Evolutionary conservation across 192 early-diverging fungal genomes (phyloP).

Genomic region (Fimicolochytrium jonesii): DNA sequence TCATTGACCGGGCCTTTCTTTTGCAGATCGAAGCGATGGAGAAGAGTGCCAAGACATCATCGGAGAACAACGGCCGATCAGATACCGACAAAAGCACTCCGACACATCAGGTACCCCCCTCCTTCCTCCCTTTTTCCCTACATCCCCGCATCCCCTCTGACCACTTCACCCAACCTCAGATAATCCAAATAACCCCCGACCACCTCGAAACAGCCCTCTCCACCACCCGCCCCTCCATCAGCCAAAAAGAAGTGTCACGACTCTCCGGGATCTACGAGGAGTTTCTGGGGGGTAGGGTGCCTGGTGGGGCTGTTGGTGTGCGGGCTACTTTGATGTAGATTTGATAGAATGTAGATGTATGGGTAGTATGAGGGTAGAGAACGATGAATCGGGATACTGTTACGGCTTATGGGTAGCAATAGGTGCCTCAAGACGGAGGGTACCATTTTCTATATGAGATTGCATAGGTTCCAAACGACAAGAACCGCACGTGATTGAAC

Average conservation of each 20-base stretch:
- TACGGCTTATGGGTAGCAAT: too few species aligned
- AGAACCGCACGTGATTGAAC: too few species aligned
- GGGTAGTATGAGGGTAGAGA: too few species aligned
- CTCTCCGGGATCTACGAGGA: conserved; percentile 51
- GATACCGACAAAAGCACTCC: not conserved
- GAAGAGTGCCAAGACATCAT: not conserved
- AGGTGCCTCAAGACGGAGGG: too few species aligned
- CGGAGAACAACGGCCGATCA: not conserved
- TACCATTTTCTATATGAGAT: too few species aligned
- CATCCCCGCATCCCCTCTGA: not conserved
- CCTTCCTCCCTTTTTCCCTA: not conserved
- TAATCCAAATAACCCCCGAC: conserved; percentile 28
- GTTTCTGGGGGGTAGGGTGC: conserved; percentile 21
- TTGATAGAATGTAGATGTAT: too few species aligned
- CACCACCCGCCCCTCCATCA: conserved; percentile 61
- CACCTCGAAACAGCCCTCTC: conserved; percentile 58
- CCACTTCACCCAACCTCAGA: conserved; percentile 10
- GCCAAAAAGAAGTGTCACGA: conserved; percentile 47
- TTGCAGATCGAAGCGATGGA: not conserved
- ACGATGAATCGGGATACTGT: too few species aligned
- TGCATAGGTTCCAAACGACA: too few species aligned
- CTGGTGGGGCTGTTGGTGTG: conserved; percentile 5
- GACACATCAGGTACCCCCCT: not conserved
- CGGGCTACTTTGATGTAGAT: conserved; percentile 21
- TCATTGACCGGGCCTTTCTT: too few species aligned